phyloP scores from a whole-genome alignment of 2,329 filamentous ascomycete genomes.

The Periglandula ipomoeae region DNA sequence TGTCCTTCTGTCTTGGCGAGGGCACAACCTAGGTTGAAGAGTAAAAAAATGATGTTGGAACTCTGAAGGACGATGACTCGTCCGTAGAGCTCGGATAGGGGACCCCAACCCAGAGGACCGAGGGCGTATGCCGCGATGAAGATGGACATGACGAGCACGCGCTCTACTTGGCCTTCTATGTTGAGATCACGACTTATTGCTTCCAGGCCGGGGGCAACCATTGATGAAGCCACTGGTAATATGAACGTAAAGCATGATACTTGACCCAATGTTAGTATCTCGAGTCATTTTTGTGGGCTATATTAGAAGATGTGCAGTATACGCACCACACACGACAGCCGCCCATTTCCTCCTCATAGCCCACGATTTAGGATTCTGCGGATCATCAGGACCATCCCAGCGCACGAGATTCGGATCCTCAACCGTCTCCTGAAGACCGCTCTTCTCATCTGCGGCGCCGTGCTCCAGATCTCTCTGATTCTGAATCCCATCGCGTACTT shows the following conservation, averaged over 20 bases:
- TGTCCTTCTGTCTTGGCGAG: conserved; percentile 52
- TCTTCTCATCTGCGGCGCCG: conserved; percentile 15
- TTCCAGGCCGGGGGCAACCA: conserved; percentile 42
- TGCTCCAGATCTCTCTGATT: conserved; percentile 22
- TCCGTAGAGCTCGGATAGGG: conserved; percentile 51
- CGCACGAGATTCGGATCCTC: conserved; percentile 31
- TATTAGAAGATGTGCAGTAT: no score
- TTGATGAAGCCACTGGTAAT: conserved; percentile 49
- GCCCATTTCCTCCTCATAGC: conserved; percentile 45
- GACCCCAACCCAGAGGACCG: conserved; percentile 54
- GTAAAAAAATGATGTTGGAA: conserved; percentile 47
- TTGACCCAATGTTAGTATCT: no score
- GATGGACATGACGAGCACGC: conserved; percentile 33
- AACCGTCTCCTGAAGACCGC: conserved; percentile 9
- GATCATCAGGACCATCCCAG: conserved; percentile 45
- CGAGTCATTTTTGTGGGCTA: no score
- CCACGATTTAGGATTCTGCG: conserved; percentile 48
- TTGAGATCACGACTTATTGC: conserved; percentile 44
- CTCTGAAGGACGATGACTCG: conserved; percentile 34
- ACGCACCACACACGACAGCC: conserved; percentile 32
- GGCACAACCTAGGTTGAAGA: conserved; percentile 53
- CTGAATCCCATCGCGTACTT: conserved; percentile 30
- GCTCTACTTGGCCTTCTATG: conserved; percentile 35
- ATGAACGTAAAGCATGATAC: conserved; percentile 50
- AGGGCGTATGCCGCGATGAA: conserved; percentile 39